Evolutionary conservation across 306 rosid genomes (phyloP).

Genomic region (Ziziphus jujuba): DNA sequence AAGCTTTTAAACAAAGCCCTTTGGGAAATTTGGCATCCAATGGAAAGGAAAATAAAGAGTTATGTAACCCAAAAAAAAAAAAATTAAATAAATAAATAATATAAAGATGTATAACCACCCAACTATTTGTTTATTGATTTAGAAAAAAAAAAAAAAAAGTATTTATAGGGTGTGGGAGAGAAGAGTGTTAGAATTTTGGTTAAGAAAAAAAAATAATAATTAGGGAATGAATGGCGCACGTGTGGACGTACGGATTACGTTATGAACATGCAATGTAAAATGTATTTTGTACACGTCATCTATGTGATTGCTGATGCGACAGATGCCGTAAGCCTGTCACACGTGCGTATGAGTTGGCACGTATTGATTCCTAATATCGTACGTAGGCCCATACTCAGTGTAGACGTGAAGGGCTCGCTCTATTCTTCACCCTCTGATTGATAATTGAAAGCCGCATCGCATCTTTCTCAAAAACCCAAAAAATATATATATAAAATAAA

Average conservation of each 20-base stretch:
- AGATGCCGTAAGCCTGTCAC: too few relatives aligned
- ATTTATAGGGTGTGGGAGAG: too few relatives aligned
- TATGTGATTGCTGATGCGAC: background rate
- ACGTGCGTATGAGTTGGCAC: background rate
- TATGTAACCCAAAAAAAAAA: too few relatives aligned
- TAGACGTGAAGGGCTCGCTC: background rate
- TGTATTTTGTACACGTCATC: slow-evolving; percentile 6
- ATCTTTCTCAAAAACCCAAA: too few relatives aligned
- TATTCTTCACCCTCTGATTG: background rate
- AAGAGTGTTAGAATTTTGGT: background rate
- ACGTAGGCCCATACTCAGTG: background rate
- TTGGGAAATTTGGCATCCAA: too few relatives aligned
- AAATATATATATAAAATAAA: too few relatives aligned
- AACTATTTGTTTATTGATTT: background rate
- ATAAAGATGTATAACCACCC: too few relatives aligned
- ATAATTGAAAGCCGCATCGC: background rate
- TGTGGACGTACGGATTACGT: slow-evolving; percentile 8
- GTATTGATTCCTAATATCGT: background rate
- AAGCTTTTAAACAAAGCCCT: too few relatives aligned
- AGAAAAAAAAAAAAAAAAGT: too few relatives aligned
- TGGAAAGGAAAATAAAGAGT: too few relatives aligned
- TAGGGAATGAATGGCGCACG: slow-evolving; percentile 21
- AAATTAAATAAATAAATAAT: too few relatives aligned
- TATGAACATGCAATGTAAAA: background rate
- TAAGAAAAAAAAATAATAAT: slow-evolving; percentile 1